Evolutionary conservation across 192 early-diverging fungal genomes (phyloP), one percentile per base, ranked within the genome.

Genomic region (Coemansia sp.): DNA sequence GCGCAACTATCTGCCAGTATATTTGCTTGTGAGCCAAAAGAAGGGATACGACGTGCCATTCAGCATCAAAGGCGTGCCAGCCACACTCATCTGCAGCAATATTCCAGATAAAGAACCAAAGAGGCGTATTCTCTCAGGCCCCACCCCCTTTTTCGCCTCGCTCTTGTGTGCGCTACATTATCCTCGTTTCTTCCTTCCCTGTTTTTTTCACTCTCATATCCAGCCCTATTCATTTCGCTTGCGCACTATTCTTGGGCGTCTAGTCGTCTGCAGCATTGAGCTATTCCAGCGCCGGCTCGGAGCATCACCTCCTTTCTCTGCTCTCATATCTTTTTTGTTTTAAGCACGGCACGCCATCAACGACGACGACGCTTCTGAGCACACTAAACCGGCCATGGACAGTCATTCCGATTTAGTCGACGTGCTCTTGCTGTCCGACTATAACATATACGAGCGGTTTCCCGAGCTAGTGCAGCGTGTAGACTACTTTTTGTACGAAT

Each of bases 391-490:
- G 50, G 45, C 46, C 27, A 82, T 82, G 80, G 80, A 82, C 74
- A 50, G 60, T 27, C 74, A 70, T 57, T 55, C 59, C n/a, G 69
- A 67, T 6, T 46, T 82, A 25, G 72, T 82, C 2, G 80, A 82
- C 69, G 80, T 82, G 60, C 75, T 82, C 62, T 64, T 82, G 51
- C 64, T 77, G 34, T 65, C 75, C 23, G 75, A 82, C 51, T 82
- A 69, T 63, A 77, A 75, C 71, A 58, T 82, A 27, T 82, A 84
- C 71, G 73, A 84, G 70, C 76, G 82, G 67, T 84, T 74, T 50
- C 76, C 77, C 3, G 76, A 75, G 68, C 70, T 78, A 34, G 74
- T 84, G n/a, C 73, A 78, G 62, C 76, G 82, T 1, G 82, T 84
- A 8, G 82, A 84, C 65, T 84, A 84, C 58, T 78, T 84, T 63